A percentile compares a stretch with the other conserved stretches of the same genome.
Evolutionary conservation across 805 yeast species (phyloP).

Genomic region (Myxozyma geophila): DNA sequence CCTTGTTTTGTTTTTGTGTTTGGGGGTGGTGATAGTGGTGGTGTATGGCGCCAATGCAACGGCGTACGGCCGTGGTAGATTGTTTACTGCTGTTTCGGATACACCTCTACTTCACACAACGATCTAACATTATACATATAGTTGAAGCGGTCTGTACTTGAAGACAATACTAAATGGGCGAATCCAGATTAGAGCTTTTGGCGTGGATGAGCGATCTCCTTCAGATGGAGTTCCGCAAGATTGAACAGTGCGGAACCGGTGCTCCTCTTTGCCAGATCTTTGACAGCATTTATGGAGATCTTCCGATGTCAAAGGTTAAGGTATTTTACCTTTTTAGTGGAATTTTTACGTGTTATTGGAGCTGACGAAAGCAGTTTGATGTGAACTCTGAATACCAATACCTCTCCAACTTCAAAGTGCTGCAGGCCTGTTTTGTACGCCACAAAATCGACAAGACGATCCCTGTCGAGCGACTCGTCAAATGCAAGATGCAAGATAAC

Average conservation of each 20-base stretch:
- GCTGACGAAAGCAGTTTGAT: constrained; percentile 50
- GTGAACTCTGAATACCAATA: constrained; percentile 75
- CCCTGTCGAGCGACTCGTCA: constrained; percentile 79
- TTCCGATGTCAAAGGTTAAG: constrained; percentile 78
- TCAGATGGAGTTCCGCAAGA: constrained; percentile 66
- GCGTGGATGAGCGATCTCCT: constrained; percentile 82
- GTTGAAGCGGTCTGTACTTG: not conserved
- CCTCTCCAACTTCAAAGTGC: constrained; percentile 77
- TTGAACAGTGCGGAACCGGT: constrained; percentile 95
- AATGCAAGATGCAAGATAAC: constrained; percentile 91
- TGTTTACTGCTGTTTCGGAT: no score
- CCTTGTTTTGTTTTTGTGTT: no score
- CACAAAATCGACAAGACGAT: constrained; percentile 73
- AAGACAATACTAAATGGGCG: constrained; percentile 52
- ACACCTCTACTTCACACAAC: not conserved
- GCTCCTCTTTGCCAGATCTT: constrained; percentile 92
- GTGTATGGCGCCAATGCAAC: no score
- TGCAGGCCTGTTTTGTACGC: constrained; percentile 77
- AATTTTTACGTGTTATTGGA: not conserved
- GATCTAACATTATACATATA: not conserved
- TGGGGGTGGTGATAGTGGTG: no score
- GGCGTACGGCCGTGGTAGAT: no score
- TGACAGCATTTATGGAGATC: constrained; percentile 81
- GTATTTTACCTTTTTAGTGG: not conserved
- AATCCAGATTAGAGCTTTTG: constrained; percentile 81